Base-by-base conservation (phyloP, 805 yeast genomes). In the Starmerella geochares region DNA sequence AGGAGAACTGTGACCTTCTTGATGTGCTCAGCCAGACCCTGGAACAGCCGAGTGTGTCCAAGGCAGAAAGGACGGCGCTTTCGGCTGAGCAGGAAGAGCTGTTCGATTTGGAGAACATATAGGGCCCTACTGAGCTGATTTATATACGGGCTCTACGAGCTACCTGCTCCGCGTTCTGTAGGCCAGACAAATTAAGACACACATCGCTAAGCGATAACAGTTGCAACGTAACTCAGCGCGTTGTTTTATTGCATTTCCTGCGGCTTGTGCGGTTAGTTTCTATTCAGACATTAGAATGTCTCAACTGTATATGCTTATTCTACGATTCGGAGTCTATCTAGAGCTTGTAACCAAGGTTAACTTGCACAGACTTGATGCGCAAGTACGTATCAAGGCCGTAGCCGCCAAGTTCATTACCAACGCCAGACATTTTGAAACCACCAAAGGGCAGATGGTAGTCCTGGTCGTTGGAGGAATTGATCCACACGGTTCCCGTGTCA, bases 381-480 rank as follows among this genome's bases (percentile, higher is more conserved):
- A 86, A 79, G 74, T 87, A 90, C 67, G 80, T 81, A 53, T 82
- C 84, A 62, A 90, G 69, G 51, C 94, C 94, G 57, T 86, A 88
- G 54, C 76, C 77, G 62, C 96, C 96, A 76, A 87, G 79, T 73
- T 90, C 96, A 68, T 94, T 79, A 64, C 97, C 96, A 54, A 83
- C 73, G 68, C 97, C 97, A 51, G 92, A 81, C 75, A 80, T 79
- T 67, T 86, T 86, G 73, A 74, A 83, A 41, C 96, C 96, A 61
- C 96, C 96, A 67, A 88, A 88, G 62, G 96, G 96, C 67, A 88
- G 83, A 67, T 77, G 74, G 62, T 74, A 81, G 68, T 87, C 87
- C 76, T 86, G 81, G 64, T 85, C 92, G 69, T 87, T 87, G 69
- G 86, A 81, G 52, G 87, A 79, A 78, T 88, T 88, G 58, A 87